These are phyloP conservation scores for Silene latifolia DNA, from an alignment of 148 eudicot genomes.

Conservation along the genomic window DNA sequence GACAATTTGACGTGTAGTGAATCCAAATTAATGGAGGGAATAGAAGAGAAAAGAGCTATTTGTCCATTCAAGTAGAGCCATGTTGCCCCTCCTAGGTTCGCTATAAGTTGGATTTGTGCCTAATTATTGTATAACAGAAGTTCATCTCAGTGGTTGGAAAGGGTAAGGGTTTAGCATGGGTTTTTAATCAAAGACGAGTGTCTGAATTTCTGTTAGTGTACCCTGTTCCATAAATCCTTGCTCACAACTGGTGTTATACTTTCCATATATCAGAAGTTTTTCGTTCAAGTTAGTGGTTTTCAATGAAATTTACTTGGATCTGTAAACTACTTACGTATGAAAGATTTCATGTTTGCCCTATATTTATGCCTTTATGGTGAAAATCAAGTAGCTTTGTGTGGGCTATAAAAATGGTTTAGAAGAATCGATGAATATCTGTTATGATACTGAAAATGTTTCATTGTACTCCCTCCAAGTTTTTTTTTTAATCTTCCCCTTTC, in stretches of 20 bases:
- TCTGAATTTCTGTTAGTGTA: not conserved
- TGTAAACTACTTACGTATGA: no score
- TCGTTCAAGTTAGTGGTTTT: not conserved
- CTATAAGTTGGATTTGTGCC: not conserved
- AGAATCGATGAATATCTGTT: not conserved
- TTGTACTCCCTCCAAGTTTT: no score
- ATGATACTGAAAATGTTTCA: not conserved
- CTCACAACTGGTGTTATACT: not conserved
- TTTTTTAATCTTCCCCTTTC: no score
- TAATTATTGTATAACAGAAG: not conserved
- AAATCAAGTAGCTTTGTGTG: not conserved
- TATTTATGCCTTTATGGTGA: not conserved
- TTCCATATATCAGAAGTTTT: not conserved
- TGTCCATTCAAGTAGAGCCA: no score
- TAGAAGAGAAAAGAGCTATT: no score
- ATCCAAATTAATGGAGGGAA: no score
- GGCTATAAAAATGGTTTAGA: not conserved
- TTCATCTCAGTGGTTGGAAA: not conserved
- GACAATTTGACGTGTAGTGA: no score
- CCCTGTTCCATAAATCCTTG: not conserved
- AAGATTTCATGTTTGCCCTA: no score
- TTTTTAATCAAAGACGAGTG: not conserved
- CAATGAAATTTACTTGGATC: not conserved
- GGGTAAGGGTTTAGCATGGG: not conserved
- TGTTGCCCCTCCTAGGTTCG: no score